Base-by-base conservation (phyloP, 2,329 filamentous ascomycete genomes). In the Coniochaeta pulveracea region DNA sequence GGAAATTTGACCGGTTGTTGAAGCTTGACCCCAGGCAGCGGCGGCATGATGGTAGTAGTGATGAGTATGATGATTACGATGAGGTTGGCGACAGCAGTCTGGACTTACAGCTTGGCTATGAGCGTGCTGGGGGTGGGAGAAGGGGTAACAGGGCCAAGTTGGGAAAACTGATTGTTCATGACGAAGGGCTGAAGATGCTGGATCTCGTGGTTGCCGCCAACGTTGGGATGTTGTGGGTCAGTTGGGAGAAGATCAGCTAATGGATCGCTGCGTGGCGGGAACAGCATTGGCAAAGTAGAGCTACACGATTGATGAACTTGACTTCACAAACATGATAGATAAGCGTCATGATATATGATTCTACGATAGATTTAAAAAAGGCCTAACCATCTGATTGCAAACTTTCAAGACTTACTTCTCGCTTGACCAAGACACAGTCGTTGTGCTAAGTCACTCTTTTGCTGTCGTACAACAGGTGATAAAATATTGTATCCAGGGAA, bases 131-230 rank as follows among this genome's bases (percentile, higher is more conserved):
- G 2, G 89, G 89, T 15, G 89, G 89, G 0, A 80, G 83, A 49
- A 71, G 80, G 27, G 89, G 89, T 0, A 86, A 84, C 53, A 75
- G 84, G 47, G 88, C 85, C 4, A 98, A 98, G 61, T 62, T 98
- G 46, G 91, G 89, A 1, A 98, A 96, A 57, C 61, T 98, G 33
- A 85, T 96, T 33, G 70, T 98, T 23, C 75, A 86, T 45, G 77
- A 89, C 36, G 88, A 93, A 47, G 91, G 91, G 0, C 60, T 93
- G 43, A 93, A 93, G 63, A 96, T 98, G 89, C 57, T 96, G 47
- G 91, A 98, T 63, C 56, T 98, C 37, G 65, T 93, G 1, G 85
- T 98, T 14, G 85, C 89, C 4, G 82, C 86, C 9, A 95, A 94
- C 50, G 73, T 98, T 58, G 85, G 83, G 1, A 63, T 96, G 11